Base-by-base conservation (phyloP, 306 rosid genomes). In the Cicer arietinum region DNA sequence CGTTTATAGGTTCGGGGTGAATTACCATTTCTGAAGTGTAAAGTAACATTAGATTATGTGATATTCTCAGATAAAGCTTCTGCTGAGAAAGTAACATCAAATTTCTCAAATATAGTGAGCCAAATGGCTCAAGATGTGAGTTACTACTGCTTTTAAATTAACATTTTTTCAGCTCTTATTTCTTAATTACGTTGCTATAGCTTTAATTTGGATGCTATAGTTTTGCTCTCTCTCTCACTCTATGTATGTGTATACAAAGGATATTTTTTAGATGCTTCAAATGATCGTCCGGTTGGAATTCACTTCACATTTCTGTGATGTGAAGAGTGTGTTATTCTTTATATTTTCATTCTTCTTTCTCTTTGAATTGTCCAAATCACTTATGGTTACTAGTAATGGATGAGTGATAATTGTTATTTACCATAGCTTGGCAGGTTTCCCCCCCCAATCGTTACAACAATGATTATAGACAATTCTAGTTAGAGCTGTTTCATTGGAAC, bases 101-200 rank as follows among this genome's bases (percentile, higher is more conserved):
- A 73, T 85, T 89, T 94, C 46, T 97, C 96, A 2, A 97, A 94
- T 80, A 84, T 90, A 53, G 87, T 91, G 13, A 85, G 93, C 77
- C 98, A 94, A 82, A 80, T 94, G 93, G 96, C 98, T 50, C 98
- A 91, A 83, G 98, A 94, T 80, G 98, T 94, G 81, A 87, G 97
- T 81, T 76, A 50, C 80, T 40, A 39, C 69, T 22, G 69, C 11
- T n/a, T 67, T 67, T 50, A 63, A 7, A 46, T 57, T n/a, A 20
- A 13, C 44, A 5, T 5, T 13, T 62, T 12, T 16, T 6, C 50
- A 57, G 12, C 56, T 22, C 52, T 18, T 12, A 10, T 16, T 69
- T 6, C 53, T 56, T 59, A 7, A 16, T 57, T 57, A 0, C 0
- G 35, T 54, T 54, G 61, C 12, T 18, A 3, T 54, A 17, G 20